Base-by-base conservation (phyloP, 805 yeast species). In the Danielozyma ontarioensis region DNA sequence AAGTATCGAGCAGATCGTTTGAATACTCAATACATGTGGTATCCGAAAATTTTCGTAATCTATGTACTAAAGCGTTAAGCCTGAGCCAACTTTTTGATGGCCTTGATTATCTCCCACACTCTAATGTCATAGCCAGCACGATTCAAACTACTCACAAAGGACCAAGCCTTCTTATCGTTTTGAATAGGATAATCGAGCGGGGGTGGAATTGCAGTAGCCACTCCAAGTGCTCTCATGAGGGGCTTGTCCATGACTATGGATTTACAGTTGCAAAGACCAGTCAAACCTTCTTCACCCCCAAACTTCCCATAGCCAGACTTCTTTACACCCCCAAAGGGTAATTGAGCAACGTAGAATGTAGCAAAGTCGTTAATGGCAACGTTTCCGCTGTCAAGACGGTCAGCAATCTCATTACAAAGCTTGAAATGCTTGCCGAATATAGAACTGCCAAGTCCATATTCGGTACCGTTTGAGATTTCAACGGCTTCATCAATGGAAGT, bases 301-400 rank as follows among this genome's bases (percentile, higher is more conserved):
- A 93, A 93, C 55, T 90, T 90, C 36, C 98, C 98, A 53, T 88
- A 93, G 0, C 99, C 99, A 4, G 95, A 83, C 29, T 88, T 93
- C 45, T 80, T 80, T 17, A 76, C 76, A 19, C 99, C 99, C 34
- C 99, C 99, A 62, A 93, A 93, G 21, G 99, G 99, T 46, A 93
- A 69, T 61, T 93, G 98, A 45, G 96, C 89, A 23, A 93, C 86
- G 51, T 89, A 87, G 53, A 79, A 93, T 0, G 97, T 90, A 5
- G 97, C 99, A 68, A 93, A 93, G 64, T 93, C 99, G 57, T 93
- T 93, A 41, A 93, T 85, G 6, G 98, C 96, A 29, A 93, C 95
- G 52, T 89, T 93, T 16, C 98, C 99, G 27, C 89, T 73, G 24
- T 78, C 71, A 45, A 93, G 59, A 6, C 62, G 55, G 45, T 78